Conservation (phyloP, 805 yeast species). For the Ogataea parapolymorpha region DNA sequence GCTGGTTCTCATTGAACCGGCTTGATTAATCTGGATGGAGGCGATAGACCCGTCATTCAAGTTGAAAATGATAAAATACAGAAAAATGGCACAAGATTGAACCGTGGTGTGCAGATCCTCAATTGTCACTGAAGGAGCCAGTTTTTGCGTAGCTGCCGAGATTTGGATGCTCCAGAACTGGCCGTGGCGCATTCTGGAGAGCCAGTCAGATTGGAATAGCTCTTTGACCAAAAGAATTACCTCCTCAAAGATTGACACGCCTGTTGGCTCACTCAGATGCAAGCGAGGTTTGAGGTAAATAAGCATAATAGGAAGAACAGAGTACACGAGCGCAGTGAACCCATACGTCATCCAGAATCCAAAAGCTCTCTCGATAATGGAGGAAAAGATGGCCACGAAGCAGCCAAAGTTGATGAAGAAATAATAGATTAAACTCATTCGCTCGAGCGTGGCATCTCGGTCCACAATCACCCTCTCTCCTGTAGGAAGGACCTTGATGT, state of each 20-base stretch:
- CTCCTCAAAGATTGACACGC: conserved; percentile 42
- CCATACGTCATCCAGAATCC: conserved; percentile 53
- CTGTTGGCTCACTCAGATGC: conserved; percentile 34
- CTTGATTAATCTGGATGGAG: conserved; percentile 46
- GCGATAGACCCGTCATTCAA: conserved; percentile 46
- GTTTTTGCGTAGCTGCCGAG: conserved; percentile 13
- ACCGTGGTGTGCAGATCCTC: conserved; percentile 41
- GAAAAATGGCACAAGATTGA: conserved; percentile 42
- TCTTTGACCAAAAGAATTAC: conserved; percentile 37
- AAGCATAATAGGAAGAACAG: conserved; percentile 45
- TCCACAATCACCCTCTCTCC: conserved; percentile 59
- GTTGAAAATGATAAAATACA: conserved; percentile 38
- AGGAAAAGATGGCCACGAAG: conserved; percentile 45
- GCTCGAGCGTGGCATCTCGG: conserved; percentile 40
- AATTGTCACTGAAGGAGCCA: conserved; percentile 28
- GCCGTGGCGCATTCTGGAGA: conserved; percentile 34
- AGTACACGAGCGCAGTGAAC: conserved; percentile 51
- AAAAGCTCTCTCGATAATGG: conserved; percentile 44
- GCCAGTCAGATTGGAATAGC: conserved; percentile 39
- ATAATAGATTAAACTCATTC: conserved; percentile 43
- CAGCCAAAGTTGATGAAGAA: conserved; percentile 55
- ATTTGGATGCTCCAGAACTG: conserved; percentile 40
- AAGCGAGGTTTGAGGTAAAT: conserved; percentile 34
- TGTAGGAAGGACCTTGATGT: conserved; percentile 46
- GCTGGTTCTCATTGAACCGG: conserved; percentile 48